Evolutionary conservation across 2,329 filamentous ascomycete species (phyloP).

Genomic region (Claviceps quebecensis): DNA sequence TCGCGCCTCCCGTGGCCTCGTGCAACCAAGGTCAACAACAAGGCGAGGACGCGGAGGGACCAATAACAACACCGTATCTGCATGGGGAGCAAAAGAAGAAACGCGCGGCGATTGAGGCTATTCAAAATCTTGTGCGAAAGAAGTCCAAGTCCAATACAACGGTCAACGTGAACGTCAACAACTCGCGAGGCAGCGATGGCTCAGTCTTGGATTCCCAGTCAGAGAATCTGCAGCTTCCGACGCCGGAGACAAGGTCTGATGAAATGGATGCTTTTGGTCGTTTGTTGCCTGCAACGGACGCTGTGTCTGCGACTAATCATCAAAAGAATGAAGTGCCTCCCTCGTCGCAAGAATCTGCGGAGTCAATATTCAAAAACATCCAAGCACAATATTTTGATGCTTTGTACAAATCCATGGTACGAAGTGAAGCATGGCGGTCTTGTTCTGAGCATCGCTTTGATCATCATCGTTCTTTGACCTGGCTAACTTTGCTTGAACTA

Average conservation of each 20-base stretch:
- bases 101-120: conserved; percentile 45
- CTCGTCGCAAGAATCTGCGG: conserved; percentile 26
- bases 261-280: background rate
- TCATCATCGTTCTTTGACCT: conserved; percentile 10
- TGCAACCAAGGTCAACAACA: conserved; percentile 6
- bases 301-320: background rate
- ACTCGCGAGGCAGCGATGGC: conserved; percentile 8
- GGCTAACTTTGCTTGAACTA: conserved; percentile 17
- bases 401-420: conserved; percentile 49
- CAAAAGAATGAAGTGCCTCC: conserved; percentile 4
- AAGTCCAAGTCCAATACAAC: conserved; percentile 30
- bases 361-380: conserved; percentile 43
- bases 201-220: conserved; percentile 6
- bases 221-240: conserved; percentile 9
- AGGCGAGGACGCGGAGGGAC: conserved; percentile 8
- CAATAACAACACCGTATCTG: conserved; percentile 29
- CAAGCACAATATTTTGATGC: conserved; percentile 44
- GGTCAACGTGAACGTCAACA: conserved; percentile 19
- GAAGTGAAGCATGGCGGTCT: conserved; percentile 23
- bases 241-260: conserved; percentile 3
- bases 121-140: conserved; percentile 46
- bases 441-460: too few relatives aligned
- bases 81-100: conserved; percentile 40
- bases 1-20: conserved; percentile 8
- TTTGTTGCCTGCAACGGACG: background rate